Evolutionary conservation across 305 asterid genomes (phyloP).

Genomic region (Fraxinus ornus): DNA sequence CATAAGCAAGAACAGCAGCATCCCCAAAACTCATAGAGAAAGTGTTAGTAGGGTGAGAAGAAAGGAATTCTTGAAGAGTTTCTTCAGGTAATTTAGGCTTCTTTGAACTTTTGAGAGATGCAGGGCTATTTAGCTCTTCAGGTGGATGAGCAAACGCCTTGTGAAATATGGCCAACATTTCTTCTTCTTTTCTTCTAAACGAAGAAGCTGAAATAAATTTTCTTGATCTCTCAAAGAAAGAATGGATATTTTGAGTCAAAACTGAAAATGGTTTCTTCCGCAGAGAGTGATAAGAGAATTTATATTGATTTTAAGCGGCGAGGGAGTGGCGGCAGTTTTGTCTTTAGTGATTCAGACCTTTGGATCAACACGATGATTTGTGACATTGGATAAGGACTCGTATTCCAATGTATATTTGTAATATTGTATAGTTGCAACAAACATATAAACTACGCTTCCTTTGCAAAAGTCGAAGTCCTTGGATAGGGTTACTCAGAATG

Average conservation of each 20-base stretch:
- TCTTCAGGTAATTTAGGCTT: slow-evolving; percentile 57
- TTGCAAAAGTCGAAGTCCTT: neutral
- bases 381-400: slow-evolving; percentile 34
- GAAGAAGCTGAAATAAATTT: neutral
- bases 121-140: slow-evolving; percentile 73
- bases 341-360: slow-evolving; percentile 1
- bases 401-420: too few species aligned
- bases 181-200: neutral
- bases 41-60: slow-evolving; percentile 42
- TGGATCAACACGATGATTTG: slow-evolving; percentile 11
- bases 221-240: neutral
- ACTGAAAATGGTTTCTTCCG: neutral
- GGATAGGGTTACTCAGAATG: neutral
- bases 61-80: slow-evolving; percentile 47
- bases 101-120: slow-evolving; percentile 31
- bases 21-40: slow-evolving; percentile 53
- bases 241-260: neutral
- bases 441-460: neutral
- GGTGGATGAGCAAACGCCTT: slow-evolving; percentile 80
- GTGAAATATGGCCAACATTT: slow-evolving; percentile 80
- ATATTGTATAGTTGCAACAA: neutral
- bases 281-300: neutral
- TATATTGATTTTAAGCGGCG: neutral
- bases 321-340: neutral
- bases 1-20: slow-evolving; percentile 79